A percentile compares a stretch with the other conserved stretches of the same genome.
Conservation (phyloP, 2,329 filamentous ascomycete genomes). For the Parafenestella ontariensis region DNA sequence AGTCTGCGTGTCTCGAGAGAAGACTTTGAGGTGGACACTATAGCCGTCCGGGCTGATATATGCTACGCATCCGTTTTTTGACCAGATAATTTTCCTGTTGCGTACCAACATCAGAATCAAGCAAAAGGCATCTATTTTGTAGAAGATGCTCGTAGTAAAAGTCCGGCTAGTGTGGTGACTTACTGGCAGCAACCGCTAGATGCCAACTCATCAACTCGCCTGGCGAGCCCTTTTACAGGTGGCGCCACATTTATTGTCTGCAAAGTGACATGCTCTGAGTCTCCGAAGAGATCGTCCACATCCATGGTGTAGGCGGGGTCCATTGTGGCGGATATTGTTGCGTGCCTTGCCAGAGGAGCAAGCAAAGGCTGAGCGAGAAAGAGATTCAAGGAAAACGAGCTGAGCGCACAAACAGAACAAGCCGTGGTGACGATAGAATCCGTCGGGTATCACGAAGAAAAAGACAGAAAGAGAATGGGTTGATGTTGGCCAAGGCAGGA, state of each 20-base stretch:
- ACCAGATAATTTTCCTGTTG: constrained; percentile 81
- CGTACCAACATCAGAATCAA: constrained; percentile 7
- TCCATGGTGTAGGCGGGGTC: constrained; percentile 53
- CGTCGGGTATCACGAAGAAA: constrained; percentile 32
- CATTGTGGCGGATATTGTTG: constrained; percentile 56
- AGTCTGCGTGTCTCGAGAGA: constrained; percentile 72
- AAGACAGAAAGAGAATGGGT: constrained; percentile 8
- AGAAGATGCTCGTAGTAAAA: too few species aligned
- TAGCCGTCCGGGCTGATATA: constrained; percentile 76
- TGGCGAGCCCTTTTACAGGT: constrained; percentile 70
- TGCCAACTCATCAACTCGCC: constrained; percentile 78
- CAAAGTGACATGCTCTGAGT: constrained; percentile 65
- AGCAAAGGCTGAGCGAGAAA: constrained; percentile 1
- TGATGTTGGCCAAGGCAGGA: constrained; percentile 10
- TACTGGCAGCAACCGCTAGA: constrained; percentile 82
- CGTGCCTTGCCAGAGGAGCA: not conserved
- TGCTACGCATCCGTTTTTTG: constrained; percentile 83
- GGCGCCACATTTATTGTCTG: constrained; percentile 62
- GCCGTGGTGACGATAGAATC: constrained; percentile 1
- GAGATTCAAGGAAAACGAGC: constrained; percentile 1
- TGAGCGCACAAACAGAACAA: not conserved
- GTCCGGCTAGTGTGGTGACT: constrained; percentile 43
- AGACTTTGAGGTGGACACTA: constrained; percentile 73
- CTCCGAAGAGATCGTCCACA: constrained; percentile 56
- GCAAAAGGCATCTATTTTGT: not conserved